Evolutionary conservation across 2,329 filamentous ascomycete species (phyloP).

Genomic region (Verticillium nonalfalfae): DNA sequence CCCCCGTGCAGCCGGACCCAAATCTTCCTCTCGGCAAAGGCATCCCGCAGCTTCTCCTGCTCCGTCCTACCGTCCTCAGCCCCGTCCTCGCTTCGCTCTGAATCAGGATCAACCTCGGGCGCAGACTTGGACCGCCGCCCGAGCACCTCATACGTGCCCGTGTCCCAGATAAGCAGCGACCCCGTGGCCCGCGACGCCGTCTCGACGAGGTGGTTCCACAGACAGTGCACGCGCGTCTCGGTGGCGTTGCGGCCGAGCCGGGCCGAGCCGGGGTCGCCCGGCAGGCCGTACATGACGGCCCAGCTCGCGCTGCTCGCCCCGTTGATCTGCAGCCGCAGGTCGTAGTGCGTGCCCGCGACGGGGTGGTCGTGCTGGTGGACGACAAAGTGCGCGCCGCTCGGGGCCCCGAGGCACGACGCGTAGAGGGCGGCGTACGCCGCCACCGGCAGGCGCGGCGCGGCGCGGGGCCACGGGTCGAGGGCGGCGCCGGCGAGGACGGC

Average conservation of each 20-base stretch:
- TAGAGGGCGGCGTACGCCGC: slow-evolving; percentile 29
- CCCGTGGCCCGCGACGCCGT: slow-evolving; percentile 47
- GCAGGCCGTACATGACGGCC: slow-evolving; percentile 58
- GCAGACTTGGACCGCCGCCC: slow-evolving; percentile 29
- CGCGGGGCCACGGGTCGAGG: slow-evolving; percentile 12
- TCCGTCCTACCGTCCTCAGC: slow-evolving; percentile 20
- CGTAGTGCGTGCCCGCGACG: slow-evolving; percentile 61
- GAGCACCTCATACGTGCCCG: slow-evolving; percentile 50
- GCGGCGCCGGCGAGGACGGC: slow-evolving; percentile 20
- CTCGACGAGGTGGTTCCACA: slow-evolving; percentile 59
- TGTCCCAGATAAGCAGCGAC: slow-evolving; percentile 58
- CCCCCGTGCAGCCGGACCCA: slow-evolving; percentile 47
- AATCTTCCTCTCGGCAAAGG: slow-evolving; percentile 51
- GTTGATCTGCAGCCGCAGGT: slow-evolving; percentile 65
- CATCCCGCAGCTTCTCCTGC: slow-evolving; percentile 40
- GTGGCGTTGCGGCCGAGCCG: slow-evolving; percentile 52
- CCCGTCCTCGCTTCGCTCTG: slow-evolving; percentile 16
- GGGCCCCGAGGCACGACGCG: slow-evolving; percentile 18
- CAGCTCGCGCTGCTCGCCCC: slow-evolving; percentile 58
- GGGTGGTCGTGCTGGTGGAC: slow-evolving; percentile 71
- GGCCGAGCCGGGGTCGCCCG: slow-evolving; percentile 49
- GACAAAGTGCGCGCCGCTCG: slow-evolving; percentile 51
- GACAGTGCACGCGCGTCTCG: slow-evolving; percentile 54
- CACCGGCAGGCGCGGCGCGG: slow-evolving; percentile 25
- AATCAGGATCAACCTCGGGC: slow-evolving; percentile 21